Evolutionary conservation across 2,329 filamentous ascomycete genomes (phyloP).

Genomic region (Allantophomopsis cytisporea): DNA sequence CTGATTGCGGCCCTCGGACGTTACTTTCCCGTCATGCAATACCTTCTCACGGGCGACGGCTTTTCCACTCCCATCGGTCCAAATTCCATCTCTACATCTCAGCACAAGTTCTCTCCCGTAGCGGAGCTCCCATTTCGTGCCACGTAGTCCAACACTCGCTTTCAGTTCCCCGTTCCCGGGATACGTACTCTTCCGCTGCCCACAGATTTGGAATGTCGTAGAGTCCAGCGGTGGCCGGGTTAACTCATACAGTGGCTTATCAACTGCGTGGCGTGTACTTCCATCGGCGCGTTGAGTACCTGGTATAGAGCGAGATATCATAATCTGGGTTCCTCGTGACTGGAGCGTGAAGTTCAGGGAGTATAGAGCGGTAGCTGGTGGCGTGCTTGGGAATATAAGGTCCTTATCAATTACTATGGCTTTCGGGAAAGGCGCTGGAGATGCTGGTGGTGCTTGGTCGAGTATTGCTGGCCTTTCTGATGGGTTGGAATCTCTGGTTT

Average conservation of each 20-base stretch:
- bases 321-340: conserved; percentile 4
- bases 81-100: conserved; percentile 1
- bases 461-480: no score
- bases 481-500: no score
- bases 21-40: conserved; percentile 1
- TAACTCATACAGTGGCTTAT: conserved; percentile 6
- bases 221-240: conserved; percentile 1
- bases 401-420: conserved; percentile 2
- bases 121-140: conserved; percentile 5
- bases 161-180: conserved; percentile 2
- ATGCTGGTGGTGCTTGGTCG: no score
- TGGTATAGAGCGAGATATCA: conserved; percentile 4
- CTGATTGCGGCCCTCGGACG: neutral
- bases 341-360: conserved; percentile 6
- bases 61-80: conserved; percentile 4
- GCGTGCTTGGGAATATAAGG: conserved; percentile 6
- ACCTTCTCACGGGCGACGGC: conserved; percentile 1
- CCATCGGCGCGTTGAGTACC: neutral
- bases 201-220: conserved; percentile 2
- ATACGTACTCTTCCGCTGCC: conserved; percentile 4
- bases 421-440: no score
- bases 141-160: conserved; percentile 1
- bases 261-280: conserved; percentile 1
- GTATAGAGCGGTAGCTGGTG: conserved; percentile 5
- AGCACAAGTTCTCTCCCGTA: conserved; percentile 4